Evolutionary conservation across 1,139 yeast genomes (phyloP).

Genomic region (Wickerhamomyces sp.): DNA sequence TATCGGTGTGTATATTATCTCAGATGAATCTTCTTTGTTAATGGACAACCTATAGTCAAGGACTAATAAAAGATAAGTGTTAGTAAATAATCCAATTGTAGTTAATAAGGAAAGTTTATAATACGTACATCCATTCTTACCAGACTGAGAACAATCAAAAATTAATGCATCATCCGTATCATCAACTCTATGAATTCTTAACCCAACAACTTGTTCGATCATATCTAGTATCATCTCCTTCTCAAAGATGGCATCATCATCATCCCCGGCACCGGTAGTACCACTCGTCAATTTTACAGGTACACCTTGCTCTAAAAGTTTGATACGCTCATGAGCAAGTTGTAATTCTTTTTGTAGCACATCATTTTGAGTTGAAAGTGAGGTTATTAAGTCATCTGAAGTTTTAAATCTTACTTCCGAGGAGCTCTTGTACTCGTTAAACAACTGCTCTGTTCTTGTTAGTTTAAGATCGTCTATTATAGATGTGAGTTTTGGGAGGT

Average conservation of each 20-base stretch:
- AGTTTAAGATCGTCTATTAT: constrained; percentile 23
- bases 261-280: background rate
- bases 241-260: constrained; percentile 36
- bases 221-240: constrained; percentile 49
- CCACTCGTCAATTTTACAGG: constrained; percentile 7
- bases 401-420: constrained; percentile 27
- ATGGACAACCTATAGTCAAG: constrained; percentile 37
- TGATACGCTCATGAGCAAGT: constrained; percentile 1
- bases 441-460: constrained; percentile 27
- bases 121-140: constrained; percentile 33
- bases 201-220: constrained; percentile 53
- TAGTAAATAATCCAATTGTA: constrained; percentile 25
- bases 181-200: constrained; percentile 45
- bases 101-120: constrained; percentile 24
- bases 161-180: constrained; percentile 40
- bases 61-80: constrained; percentile 4
- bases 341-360: constrained; percentile 11
- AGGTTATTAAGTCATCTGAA: constrained; percentile 27
- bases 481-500: constrained; percentile 15
- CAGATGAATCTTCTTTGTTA: constrained; percentile 25
- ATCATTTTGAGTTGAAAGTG: constrained; percentile 19
- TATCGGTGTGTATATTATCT: constrained; percentile 44
- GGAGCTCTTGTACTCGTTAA: constrained; percentile 25
- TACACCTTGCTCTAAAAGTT: constrained; percentile 5
- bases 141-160: constrained; percentile 52